Percentiles rank a stretch among this genome's conserved stretches.
Evolutionary conservation across 73 alveolate species (phyloP).

Genomic region (Urostyla sp.): DNA sequence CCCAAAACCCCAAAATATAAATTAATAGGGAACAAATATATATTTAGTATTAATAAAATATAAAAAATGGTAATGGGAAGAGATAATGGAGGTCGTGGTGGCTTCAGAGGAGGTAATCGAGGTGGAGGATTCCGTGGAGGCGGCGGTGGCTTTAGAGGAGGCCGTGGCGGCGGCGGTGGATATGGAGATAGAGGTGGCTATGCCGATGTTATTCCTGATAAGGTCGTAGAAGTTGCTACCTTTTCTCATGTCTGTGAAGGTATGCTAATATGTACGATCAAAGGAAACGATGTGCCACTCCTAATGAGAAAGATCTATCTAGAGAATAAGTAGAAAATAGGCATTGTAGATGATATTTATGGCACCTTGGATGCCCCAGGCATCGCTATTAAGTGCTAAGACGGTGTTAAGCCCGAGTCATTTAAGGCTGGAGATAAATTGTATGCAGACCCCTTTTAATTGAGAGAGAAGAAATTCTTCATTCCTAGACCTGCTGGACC

Average conservation of each 20-base stretch:
- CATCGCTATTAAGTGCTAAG: constrained; percentile 45
- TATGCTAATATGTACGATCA: constrained; percentile 28
- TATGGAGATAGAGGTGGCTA: constrained; percentile 17
- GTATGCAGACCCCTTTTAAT: constrained; percentile 46
- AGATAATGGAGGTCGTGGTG: no score
- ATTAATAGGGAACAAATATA: no score
- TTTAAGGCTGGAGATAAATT: constrained; percentile 61
- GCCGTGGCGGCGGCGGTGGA: constrained; percentile 3
- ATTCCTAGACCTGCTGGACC: constrained; percentile 50
- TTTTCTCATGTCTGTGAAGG: constrained; percentile 62
- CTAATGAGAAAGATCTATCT: constrained; percentile 51
- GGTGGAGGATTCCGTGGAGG: constrained; percentile 17
- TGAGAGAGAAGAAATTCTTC: constrained; percentile 42
- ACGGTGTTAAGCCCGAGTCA: constrained; percentile 51
- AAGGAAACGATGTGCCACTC: constrained; percentile 41
- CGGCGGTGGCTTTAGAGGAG: constrained; percentile 9
- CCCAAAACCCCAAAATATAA: no score
- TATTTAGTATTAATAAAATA: no score
- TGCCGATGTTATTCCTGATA: constrained; percentile 62
- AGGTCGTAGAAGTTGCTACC: constrained; percentile 57
- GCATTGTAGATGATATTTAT: constrained; percentile 58
- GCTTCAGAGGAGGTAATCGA: constrained; percentile 39
- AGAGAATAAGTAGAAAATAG: constrained; percentile 56
- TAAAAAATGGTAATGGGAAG: no score
- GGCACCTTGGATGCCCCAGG: constrained; percentile 55